Evolutionary conservation across 2,329 filamentous ascomycete genomes (phyloP).

Genomic region (Peltaster fructicola): DNA sequence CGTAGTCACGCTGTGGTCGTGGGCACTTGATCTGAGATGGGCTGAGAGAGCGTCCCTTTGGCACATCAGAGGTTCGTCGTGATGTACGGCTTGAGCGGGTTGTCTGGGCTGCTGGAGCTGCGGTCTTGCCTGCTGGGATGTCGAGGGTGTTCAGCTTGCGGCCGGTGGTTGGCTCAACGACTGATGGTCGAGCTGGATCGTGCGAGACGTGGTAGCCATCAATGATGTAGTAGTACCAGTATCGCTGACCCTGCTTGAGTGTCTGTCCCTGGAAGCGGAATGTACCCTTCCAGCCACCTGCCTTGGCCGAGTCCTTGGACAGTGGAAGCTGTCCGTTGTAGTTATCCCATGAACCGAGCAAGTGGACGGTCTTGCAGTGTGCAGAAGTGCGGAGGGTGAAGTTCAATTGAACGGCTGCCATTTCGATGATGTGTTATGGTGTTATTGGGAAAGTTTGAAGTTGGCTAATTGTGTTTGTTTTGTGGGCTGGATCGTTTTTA

Average conservation of each 20-base stretch:
- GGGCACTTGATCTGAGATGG: conserved; percentile 80
- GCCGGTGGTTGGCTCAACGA: conserved; percentile 87
- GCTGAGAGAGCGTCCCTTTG: conserved; percentile 77
- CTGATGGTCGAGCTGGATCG: conserved; percentile 78
- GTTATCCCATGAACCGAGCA: conserved; percentile 96
- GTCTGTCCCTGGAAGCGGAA: conserved; percentile 86
- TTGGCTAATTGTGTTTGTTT: conserved; percentile 7
- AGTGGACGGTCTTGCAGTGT: conserved; percentile 91
- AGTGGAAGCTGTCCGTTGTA: conserved; percentile 89
- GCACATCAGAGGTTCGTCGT: conserved; percentile 46
- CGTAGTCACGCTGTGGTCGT: conserved; percentile 73
- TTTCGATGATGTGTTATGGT: conserved; percentile 22
- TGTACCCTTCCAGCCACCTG: conserved; percentile 84
- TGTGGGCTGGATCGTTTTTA: conserved; percentile 12
- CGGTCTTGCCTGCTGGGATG: conserved; percentile 41
- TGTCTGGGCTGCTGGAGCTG: conserved; percentile 23
- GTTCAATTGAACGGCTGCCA: conserved; percentile 84
- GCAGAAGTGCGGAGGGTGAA: conserved; percentile 92
- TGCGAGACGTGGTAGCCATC: conserved; percentile 97
- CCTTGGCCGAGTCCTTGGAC: conserved; percentile 68
- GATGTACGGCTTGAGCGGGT: conserved; percentile 26
- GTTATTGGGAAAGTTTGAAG: conserved; percentile 9
- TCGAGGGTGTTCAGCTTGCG: conserved; percentile 96
- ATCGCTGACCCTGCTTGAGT: conserved; percentile 73
- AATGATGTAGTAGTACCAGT: conserved; percentile 99